A percentile compares a stretch with the other conserved stretches of the same genome.
phyloP scores from a whole-genome alignment of 2,329 filamentous ascomycete genomes.

The Sporothrix globosa region DNA sequence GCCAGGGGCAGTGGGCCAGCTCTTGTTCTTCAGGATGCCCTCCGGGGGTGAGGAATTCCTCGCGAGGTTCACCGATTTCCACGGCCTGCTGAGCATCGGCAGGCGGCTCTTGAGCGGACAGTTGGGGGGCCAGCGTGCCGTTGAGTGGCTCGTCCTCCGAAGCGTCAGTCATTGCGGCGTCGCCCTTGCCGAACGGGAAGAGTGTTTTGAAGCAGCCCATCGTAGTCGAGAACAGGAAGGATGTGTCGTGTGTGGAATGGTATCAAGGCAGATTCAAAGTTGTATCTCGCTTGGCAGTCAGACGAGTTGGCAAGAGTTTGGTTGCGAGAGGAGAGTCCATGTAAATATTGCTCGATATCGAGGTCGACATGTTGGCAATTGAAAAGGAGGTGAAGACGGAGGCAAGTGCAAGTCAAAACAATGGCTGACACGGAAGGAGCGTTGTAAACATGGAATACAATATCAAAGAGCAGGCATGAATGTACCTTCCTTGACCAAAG shows the following conservation, averaged over 20 bases:
- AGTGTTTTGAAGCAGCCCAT: slow-evolving; percentile 15
- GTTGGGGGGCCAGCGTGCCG: not conserved
- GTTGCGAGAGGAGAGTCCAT: not conserved
- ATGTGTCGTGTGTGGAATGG: not conserved
- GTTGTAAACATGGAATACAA: not conserved
- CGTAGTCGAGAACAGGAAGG: not conserved
- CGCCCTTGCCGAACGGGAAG: slow-evolving; percentile 4
- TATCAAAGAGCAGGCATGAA: not conserved
- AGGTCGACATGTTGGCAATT: not conserved
- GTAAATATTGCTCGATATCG: not conserved
- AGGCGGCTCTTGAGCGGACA: not conserved
- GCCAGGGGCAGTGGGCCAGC: not conserved
- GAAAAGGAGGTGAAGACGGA: not conserved
- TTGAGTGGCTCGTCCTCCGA: not conserved
- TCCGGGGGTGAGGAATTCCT: not conserved
- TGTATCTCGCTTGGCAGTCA: not conserved
- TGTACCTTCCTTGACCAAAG: not conserved
- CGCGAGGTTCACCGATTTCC: not conserved
- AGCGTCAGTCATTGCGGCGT: not conserved
- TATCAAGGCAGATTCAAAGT: not conserved
- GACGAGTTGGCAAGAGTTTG: not conserved
- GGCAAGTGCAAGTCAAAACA: not conserved
- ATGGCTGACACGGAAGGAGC: not conserved
- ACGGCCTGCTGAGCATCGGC: not conserved
- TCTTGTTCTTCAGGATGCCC: not conserved